A percentile compares a stretch with the other conserved stretches of the same genome.
These are phyloP conservation scores for Xylaria curta DNA, from an alignment of 495 filamentous ascomycete genomes.

Conservation along the genomic window DNA sequence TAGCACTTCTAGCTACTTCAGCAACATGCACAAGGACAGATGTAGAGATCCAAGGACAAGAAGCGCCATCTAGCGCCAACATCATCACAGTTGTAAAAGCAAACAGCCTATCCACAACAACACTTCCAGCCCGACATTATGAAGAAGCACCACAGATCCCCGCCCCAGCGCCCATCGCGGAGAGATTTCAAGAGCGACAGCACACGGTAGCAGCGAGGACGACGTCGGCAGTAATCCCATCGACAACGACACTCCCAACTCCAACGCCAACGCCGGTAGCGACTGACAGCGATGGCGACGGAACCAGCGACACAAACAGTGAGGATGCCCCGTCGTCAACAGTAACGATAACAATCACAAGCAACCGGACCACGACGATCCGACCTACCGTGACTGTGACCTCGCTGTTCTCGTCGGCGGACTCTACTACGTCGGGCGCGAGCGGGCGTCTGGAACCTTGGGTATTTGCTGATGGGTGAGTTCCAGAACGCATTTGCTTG, in stretches of 20 bases:
- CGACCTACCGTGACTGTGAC: conserved; percentile 21
- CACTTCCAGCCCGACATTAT: background rate
- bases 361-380: conserved; percentile 20
- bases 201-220: background rate
- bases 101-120: background rate
- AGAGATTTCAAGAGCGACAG: conserved; percentile 5
- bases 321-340: background rate
- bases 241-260: background rate
- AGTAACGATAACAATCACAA: conserved; percentile 16
- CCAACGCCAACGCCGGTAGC: background rate
- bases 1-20: background rate
- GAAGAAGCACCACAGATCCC: background rate
- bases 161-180: background rate
- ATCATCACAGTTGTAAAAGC: background rate
- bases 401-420: background rate
- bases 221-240: background rate
- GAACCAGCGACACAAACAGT: conserved; percentile 28
- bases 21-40: background rate
- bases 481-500: background rate
- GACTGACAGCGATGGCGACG: background rate
- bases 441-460: background rate
- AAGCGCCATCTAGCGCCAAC: background rate
- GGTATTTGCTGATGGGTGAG: background rate
- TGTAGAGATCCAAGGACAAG: background rate
- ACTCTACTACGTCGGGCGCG: conserved; percentile 5